Conservation (phyloP, 2,329 filamentous ascomycete genomes). For the Aspergillus niger region DNA sequence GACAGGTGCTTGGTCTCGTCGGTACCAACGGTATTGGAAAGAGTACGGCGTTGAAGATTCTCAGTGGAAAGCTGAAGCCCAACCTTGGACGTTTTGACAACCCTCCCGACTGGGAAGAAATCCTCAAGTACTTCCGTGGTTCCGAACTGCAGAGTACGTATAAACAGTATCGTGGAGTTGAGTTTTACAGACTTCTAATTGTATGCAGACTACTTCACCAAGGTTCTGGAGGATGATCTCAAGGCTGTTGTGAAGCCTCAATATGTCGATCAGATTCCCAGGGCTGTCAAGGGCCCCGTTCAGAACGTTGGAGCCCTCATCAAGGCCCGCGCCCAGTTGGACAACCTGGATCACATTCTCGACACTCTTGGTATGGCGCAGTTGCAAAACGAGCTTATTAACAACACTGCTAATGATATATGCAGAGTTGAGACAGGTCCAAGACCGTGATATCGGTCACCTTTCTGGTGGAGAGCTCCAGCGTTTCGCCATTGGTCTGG, state of each 20-base stretch:
- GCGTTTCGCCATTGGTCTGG: slow-evolving; percentile 93
- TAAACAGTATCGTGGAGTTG: neutral
- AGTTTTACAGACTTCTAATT: slow-evolving; percentile 20
- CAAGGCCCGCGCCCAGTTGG: slow-evolving; percentile 72
- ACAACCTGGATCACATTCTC: slow-evolving; percentile 78
- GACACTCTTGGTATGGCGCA: slow-evolving; percentile 65
- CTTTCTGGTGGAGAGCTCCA: slow-evolving; percentile 98
- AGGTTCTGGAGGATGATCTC: slow-evolving; percentile 92
- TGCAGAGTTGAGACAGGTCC: slow-evolving; percentile 79
- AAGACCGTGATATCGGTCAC: slow-evolving; percentile 84
- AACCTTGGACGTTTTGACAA: slow-evolving; percentile 95
- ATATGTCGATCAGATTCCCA: slow-evolving; percentile 97
- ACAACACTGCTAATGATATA: slow-evolving; percentile 19
- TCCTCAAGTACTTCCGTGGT: slow-evolving; percentile 96
- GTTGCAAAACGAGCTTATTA: neutral
- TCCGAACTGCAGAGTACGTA: slow-evolving; percentile 90
- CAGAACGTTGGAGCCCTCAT: slow-evolving; percentile 80
- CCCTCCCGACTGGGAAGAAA: slow-evolving; percentile 98
- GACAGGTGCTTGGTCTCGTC: slow-evolving; percentile 92
- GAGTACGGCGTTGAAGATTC: slow-evolving; percentile 98
- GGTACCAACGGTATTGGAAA: slow-evolving; percentile 99
- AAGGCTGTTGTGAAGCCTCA: slow-evolving; percentile 99
- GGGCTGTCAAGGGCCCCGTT: slow-evolving; percentile 78
- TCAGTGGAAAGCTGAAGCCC: slow-evolving; percentile 97
- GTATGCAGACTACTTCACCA: slow-evolving; percentile 88